phyloP scores from a whole-genome alignment of 1,284 basidiomycete genomes.

The Pseudomicrostroma phylloplanum region DNA sequence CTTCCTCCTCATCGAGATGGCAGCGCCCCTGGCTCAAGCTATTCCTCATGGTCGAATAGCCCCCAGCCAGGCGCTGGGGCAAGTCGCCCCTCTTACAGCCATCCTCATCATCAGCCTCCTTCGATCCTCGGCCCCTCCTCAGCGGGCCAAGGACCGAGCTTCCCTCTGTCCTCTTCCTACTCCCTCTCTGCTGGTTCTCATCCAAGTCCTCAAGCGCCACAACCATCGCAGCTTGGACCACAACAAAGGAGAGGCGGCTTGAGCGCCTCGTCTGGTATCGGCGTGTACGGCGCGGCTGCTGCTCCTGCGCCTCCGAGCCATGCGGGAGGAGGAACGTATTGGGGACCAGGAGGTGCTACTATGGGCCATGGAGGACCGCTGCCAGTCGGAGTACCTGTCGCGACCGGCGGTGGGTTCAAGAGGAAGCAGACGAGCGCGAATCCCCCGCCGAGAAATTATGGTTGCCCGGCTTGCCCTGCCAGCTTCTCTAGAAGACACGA shows the following conservation, averaged over 20 bases:
- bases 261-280: background rate
- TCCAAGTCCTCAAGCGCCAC: background rate
- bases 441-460: conserved; percentile 2
- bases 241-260: background rate
- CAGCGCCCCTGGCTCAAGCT: background rate
- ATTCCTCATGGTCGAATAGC: background rate
- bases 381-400: background rate
- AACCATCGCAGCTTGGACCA: background rate
- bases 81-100: background rate
- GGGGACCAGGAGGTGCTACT: background rate
- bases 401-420: background rate
- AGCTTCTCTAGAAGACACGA: conserved; percentile 6
- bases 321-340: background rate
- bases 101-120: background rate
- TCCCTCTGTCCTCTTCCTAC: conserved; percentile 1
- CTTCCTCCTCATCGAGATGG: background rate
- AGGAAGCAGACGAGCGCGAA: conserved; percentile 5
- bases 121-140: background rate
- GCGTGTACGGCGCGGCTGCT: conserved; percentile 1
- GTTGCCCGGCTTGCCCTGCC: conserved; percentile 2
- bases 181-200: background rate
- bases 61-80: background rate
- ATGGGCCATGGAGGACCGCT: background rate
- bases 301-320: background rate
- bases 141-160: background rate